Evolutionary conservation across 345 rosid genomes (phyloP), one percentile per base, ranked within the genome.

Genomic region (Hibiscus mutabilis): DNA sequence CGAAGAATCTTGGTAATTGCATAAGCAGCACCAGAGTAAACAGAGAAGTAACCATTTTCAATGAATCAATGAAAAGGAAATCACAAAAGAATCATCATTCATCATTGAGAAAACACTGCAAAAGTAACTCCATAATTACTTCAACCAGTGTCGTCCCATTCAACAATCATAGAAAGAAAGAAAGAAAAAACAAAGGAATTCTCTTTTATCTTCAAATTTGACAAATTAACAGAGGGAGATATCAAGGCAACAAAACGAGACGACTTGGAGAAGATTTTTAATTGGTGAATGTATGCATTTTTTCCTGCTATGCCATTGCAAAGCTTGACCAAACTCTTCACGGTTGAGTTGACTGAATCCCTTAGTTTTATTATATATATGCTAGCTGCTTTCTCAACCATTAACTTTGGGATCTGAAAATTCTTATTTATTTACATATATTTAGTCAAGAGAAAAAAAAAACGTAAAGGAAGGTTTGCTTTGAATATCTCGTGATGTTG

Each of bases 21-120:
- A 81, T 60, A 73, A 84, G 69, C 70, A 86, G 72, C 59, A 88
- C 73, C 33, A 86, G 22, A 80, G 75, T 55, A 25, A 84, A 70
- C 59, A 76, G 59, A 65, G 80, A 44, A 71, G 69, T 68, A 35
- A 73, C 80, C 86, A 73, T 83, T 68, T 71, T 81, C 73, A 53
- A 5, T 46, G 64, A 76, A 68, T 33, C 53, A 52, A 61, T 73
- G 27, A 66, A 74, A 66, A 61, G 22, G 6, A 74, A 57, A 16
- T 24, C 19, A 55, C 24, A 22, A 18, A 25, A 13, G 11, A 49
- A 57, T 70, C 78, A 73, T 74, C 70, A 19, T 78, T 67, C 22
- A 27, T 22, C 51, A 5, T 6, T 31, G 35, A 31, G 35, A 31
- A 31, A 31, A 31, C 35, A 4, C 37, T 33, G 37, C 37, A 33